Evolutionary conservation across 2,329 filamentous ascomycete species (phyloP).

Genomic region (Pyricularia pennisetigena): DNA sequence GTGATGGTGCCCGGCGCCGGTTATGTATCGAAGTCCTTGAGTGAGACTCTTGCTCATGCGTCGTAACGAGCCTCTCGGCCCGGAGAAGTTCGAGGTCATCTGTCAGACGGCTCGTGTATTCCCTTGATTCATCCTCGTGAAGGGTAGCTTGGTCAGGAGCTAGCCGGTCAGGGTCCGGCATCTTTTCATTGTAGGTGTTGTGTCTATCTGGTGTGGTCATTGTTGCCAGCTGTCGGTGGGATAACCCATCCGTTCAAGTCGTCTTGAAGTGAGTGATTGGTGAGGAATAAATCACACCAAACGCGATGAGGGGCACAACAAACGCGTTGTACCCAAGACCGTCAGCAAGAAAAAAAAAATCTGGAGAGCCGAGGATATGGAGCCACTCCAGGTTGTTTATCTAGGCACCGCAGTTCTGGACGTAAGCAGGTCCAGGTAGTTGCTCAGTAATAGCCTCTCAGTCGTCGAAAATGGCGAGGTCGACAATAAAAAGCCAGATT

Average conservation of each 20-base stretch:
- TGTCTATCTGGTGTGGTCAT: constrained; percentile 2
- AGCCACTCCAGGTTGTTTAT: not conserved
- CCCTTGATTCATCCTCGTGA: constrained; percentile 16
- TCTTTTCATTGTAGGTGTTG: not conserved
- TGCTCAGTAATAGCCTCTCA: not conserved
- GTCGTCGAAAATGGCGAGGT: not conserved
- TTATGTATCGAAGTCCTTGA: constrained; percentile 18
- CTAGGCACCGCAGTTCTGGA: not conserved
- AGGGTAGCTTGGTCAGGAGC: constrained; percentile 8
- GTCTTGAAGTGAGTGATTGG: not conserved
- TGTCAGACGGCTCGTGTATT: constrained; percentile 26
- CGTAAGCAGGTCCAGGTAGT: not conserved
- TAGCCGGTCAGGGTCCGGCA: not conserved
- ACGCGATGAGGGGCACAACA: not conserved
- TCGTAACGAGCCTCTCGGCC: constrained; percentile 34
- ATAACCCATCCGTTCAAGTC: not conserved
- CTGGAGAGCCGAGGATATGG: not conserved
- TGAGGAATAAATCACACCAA: not conserved
- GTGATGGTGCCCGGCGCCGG: constrained; percentile 15
- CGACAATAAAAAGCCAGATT: not conserved
- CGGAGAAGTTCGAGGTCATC: constrained; percentile 40
- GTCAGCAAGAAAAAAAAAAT: no score
- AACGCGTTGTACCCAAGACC: not conserved
- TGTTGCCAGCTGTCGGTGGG: not conserved
- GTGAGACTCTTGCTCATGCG: constrained; percentile 26